A percentile compares a stretch with the other conserved stretches of the same genome.
These are phyloP conservation scores for Ophiosphaerella korrae DNA, from an alignment of 2,329 filamentous ascomycete species.

Conservation along the genomic window DNA sequence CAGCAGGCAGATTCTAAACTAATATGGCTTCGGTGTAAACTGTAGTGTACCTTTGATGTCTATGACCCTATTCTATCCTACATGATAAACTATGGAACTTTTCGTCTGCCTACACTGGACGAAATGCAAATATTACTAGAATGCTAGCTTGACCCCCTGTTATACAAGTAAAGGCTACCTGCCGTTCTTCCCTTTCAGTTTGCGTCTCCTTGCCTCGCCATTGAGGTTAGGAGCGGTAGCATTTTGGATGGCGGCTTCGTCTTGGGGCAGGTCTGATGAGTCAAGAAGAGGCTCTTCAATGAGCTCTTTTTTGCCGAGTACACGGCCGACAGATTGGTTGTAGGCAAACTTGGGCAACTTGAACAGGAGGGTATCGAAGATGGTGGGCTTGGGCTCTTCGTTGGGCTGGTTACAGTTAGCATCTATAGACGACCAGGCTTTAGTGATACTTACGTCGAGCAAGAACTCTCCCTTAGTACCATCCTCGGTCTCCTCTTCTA, in stretches of 20 bases:
- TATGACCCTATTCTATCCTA: no score
- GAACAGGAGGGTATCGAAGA: constrained; percentile 82
- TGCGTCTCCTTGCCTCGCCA: constrained; percentile 52
- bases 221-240: constrained; percentile 53
- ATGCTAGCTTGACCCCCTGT: background rate
- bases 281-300: constrained; percentile 44
- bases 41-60: no score
- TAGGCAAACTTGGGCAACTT: constrained; percentile 78
- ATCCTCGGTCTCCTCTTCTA: constrained; percentile 91
- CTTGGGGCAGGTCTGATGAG: constrained; percentile 43
- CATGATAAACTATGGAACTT: no score
- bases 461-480: constrained; percentile 82
- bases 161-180: constrained; percentile 17
- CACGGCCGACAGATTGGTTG: constrained; percentile 53
- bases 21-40: no score
- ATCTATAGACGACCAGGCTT: background rate
- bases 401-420: constrained; percentile 62
- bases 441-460: constrained; percentile 72
- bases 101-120: no score
- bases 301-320: constrained; percentile 48
- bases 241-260: constrained; percentile 48
- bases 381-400: constrained; percentile 76
- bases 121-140: no score
- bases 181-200: constrained; percentile 32
- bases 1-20: no score